These are phyloP conservation scores for Huntiella decipiens DNA, from an alignment of 2,329 filamentous ascomycete genomes.

Conservation along the genomic window DNA sequence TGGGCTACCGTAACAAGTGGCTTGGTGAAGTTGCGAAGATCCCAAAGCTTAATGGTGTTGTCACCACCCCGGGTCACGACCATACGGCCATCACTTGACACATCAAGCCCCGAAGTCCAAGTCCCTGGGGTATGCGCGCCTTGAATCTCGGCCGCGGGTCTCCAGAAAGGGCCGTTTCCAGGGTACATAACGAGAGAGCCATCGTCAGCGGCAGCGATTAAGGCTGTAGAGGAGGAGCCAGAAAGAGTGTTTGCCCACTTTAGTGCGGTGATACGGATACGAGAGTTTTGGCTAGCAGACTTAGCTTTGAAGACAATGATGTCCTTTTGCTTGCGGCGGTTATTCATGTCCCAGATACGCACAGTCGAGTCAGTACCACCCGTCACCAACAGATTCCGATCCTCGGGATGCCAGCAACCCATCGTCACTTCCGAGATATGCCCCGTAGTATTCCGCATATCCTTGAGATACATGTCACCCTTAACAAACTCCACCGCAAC, in stretches of 20 bases:
- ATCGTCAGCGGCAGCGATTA: conserved; percentile 71
- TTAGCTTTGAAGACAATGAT: conserved; percentile 92
- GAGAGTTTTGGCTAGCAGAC: conserved; percentile 68
- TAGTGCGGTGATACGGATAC: conserved; percentile 85
- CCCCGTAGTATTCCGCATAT: conserved; percentile 95
- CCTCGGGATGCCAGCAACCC: conserved; percentile 76
- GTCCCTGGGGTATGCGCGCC: conserved; percentile 67
- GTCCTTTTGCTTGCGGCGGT: conserved; percentile 74
- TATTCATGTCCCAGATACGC: conserved; percentile 92
- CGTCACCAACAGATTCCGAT: conserved; percentile 71
- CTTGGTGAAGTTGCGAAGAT: conserved; percentile 84
- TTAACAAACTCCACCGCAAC: conserved; percentile 77
- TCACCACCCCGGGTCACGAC: conserved; percentile 84
- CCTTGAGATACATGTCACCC: conserved; percentile 92
- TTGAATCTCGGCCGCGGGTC: conserved; percentile 65
- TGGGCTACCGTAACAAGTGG: conserved; percentile 67
- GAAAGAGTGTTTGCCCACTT: conserved; percentile 59
- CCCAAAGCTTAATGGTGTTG: conserved; percentile 88
- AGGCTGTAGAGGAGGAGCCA: conserved; percentile 50
- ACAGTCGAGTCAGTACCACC: conserved; percentile 89
- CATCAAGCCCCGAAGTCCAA: conserved; percentile 82
- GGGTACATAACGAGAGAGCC: conserved; percentile 83
- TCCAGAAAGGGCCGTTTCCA: conserved; percentile 67
- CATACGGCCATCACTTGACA: conserved; percentile 78
- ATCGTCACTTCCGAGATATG: conserved; percentile 84